A percentile compares a stretch with the other conserved stretches of the same genome.
Conservation (phyloP, 768 basidiomycete species). For the Phlebiopsis gigantea region DNA sequence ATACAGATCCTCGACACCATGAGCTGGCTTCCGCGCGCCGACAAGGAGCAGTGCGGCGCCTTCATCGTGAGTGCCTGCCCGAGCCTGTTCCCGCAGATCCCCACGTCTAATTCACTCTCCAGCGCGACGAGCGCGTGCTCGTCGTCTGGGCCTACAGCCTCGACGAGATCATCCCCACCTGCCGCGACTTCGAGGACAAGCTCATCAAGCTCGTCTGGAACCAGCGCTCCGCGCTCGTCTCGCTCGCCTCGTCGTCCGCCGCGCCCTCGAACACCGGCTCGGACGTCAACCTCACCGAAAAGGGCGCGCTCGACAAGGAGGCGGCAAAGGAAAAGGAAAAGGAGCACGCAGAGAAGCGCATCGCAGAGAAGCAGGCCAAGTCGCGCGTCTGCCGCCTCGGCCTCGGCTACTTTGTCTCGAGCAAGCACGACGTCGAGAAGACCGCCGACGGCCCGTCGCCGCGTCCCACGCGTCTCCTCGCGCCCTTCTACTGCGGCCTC, state of each 20-base stretch:
- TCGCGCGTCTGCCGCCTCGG: conserved; percentile 20
- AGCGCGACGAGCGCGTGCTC: conserved; percentile 82
- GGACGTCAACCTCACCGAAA: conserved; percentile 52
- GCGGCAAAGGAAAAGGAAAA: conserved; percentile 15
- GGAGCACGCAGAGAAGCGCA: conserved; percentile 6
- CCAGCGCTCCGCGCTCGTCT: conserved; percentile 38
- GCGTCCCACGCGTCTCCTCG: conserved; percentile 49
- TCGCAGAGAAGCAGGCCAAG: conserved; percentile 16
- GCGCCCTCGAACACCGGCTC: conserved; percentile 42
- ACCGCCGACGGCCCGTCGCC: conserved; percentile 29
- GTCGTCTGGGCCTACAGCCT: conserved; percentile 84
- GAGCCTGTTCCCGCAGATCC: background rate
- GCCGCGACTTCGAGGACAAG: conserved; percentile 66
- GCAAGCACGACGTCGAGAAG: conserved; percentile 48
- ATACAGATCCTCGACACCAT: conserved; percentile 83
- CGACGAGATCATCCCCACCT: conserved; percentile 71
- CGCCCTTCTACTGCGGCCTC: conserved; percentile 67
- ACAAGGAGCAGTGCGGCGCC: conserved; percentile 89
- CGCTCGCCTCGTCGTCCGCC: conserved; percentile 24
- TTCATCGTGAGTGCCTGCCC: conserved; percentile 57
- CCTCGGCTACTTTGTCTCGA: conserved; percentile 22
- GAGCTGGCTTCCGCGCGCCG: conserved; percentile 60
- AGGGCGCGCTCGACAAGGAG: conserved; percentile 23
- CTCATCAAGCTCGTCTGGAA: conserved; percentile 81
- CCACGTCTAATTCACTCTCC: background rate